These are phyloP conservation scores for Colletotrichum chrysophilum DNA, from an alignment of 2,329 filamentous ascomycete genomes.

Conservation along the genomic window DNA sequence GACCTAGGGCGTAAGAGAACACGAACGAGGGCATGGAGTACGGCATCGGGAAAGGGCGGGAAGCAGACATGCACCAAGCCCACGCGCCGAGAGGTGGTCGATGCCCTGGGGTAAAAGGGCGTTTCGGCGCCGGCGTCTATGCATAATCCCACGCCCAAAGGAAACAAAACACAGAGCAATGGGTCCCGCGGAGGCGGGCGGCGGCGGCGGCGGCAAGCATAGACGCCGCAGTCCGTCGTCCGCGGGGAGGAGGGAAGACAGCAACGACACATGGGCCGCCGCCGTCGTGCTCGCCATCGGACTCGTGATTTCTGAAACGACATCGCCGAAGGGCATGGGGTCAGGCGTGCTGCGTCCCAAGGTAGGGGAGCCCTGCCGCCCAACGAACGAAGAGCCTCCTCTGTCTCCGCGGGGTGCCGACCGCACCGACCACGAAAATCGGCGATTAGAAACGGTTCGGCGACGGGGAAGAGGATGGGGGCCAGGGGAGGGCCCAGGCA, in stretches of 20 bases:
- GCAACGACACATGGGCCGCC: not conserved
- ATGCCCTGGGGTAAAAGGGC: not conserved
- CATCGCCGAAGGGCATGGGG: not conserved
- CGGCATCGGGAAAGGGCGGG: not conserved
- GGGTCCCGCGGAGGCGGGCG: not conserved
- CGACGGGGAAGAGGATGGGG: not conserved
- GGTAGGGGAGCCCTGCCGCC: not conserved
- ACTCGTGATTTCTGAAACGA: not conserved
- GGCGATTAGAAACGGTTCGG: slow-evolving; percentile 1
- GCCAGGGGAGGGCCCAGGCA: not conserved
- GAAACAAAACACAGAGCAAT: not conserved
- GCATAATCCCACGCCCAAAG: not conserved
- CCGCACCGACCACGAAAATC: not conserved
- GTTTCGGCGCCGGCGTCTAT: not conserved
- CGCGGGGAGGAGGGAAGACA: not conserved
- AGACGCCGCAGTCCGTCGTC: not conserved
- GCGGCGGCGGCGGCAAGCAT: not conserved
- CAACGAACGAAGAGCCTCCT: not conserved
- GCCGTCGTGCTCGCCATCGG: not conserved
- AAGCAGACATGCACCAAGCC: not conserved
- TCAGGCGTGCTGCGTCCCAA: not conserved
- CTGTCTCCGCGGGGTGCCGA: not conserved
- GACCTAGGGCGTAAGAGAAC: not conserved
- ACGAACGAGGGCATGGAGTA: not conserved
- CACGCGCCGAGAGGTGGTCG: not conserved